Base-by-base conservation (phyloP, 495 filamentous ascomycete species). In the Hypoxylon subgilvum region DNA sequence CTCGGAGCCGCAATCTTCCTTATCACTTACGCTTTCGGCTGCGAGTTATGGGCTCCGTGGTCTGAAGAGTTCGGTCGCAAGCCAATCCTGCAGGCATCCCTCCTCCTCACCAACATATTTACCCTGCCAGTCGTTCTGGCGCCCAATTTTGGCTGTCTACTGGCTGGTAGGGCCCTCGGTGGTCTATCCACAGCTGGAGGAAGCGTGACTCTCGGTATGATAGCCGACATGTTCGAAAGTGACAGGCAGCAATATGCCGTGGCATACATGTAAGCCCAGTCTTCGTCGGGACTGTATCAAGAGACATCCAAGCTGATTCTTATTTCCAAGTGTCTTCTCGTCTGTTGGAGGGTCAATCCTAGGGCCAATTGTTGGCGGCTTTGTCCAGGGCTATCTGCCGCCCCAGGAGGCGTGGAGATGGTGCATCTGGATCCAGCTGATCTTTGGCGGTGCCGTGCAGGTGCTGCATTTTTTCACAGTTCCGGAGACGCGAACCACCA, bases 21-120 rank as follows among this genome's bases (percentile, higher is more conserved):
- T 27, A 74, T 91, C 34, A 69, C 81, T 3, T 91, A 91, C 63
- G 88, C 87, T 18, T 90, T 92, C 65, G 88, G 89, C 5, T 91
- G 87, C 67, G 89, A 92, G 69, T 76, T 92, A 0, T 92, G 88
- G 88, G 89, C 89, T 0, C 89, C 89, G 0, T 92, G 88, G 88
- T 85, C 80, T 16, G 89, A 92, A 60, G 89, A 92, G 61, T 78
- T 87, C 39, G 89, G 89, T n/a, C 82, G 89, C 39, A 87, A 84
- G 77, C 84, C 83, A 2, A 79, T 91, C 66, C 75, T 91, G 57
- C 89, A 91, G 75, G 74, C 85, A 41, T 86, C 81, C 45, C 70
- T 91, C 32, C 76, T 83, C 34, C 67, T 92, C 13, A 86, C 90
- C 64, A 92, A 92, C 59, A 78, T 91, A 50, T 91, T 83, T 81